A percentile compares a stretch with the other conserved stretches of the same genome.
These are phyloP conservation scores for Trichoderma brevicompactum DNA, from an alignment of 2,329 filamentous ascomycete species.

Conservation along the genomic window DNA sequence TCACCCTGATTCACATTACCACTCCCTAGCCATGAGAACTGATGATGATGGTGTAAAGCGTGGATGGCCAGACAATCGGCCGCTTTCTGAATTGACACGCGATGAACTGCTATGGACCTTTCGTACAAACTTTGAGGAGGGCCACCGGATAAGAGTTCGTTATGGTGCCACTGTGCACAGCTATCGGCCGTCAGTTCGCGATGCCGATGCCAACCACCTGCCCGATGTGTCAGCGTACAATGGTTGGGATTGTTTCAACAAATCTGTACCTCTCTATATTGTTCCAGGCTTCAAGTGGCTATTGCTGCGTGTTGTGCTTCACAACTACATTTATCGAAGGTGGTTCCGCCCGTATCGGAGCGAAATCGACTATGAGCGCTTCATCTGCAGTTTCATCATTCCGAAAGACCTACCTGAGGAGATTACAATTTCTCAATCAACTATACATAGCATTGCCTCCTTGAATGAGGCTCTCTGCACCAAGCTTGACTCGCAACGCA, in stretches of 20 bases:
- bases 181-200: no score
- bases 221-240: no score
- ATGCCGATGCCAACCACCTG: no score
- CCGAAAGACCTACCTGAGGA: neutral
- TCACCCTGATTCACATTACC: no score
- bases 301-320: neutral
- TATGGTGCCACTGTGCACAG: no score
- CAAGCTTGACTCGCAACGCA: neutral
- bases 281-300: neutral
- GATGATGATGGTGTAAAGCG: no score
- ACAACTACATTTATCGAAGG: slow-evolving; percentile 26
- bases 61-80: no score
- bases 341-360: slow-evolving; percentile 28
- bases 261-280: slow-evolving; percentile 26
- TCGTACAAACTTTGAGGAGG: no score
- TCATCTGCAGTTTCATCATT: slow-evolving; percentile 23
- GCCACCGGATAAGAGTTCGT: no score
- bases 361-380: slow-evolving; percentile 27
- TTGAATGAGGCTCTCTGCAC: neutral
- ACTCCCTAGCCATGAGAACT: no score
- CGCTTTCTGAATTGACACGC: no score
- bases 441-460: neutral
- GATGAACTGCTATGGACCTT: no score
- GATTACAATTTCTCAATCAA: neutral
- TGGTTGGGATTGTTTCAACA: neutral